Evolutionary conservation across 108 stramenopile genomes (phyloP).

Genomic region (Chaetoceros muelleri): DNA sequence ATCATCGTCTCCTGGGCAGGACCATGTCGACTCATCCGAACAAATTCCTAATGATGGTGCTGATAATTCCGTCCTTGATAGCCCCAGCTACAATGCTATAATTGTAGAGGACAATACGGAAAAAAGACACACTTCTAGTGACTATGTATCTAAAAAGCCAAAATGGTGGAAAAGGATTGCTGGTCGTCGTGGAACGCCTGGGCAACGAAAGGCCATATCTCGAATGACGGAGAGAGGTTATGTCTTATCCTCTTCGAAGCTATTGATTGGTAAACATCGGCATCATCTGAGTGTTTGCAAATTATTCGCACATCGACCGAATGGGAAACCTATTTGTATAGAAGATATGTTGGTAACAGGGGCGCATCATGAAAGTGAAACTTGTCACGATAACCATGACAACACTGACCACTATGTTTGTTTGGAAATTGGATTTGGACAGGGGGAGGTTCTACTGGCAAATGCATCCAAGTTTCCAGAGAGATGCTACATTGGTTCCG

Average conservation of each 20-base stretch:
- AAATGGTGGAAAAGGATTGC: conserved; percentile 54
- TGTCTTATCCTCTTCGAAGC: conserved; percentile 10
- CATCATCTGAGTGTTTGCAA: conserved; percentile 11
- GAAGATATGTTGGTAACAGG: conserved; percentile 8
- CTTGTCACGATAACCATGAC: conserved; percentile 7
- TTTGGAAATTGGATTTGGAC: conserved; percentile 67
- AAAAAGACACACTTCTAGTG: neutral
- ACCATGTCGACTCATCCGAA: too few relatives aligned
- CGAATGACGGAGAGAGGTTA: conserved; percentile 26
- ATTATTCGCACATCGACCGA: neutral
- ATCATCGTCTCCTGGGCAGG: too few relatives aligned
- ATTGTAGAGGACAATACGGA: neutral
- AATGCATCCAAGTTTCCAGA: conserved; percentile 27
- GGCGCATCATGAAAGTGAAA: conserved; percentile 13
- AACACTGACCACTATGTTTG: conserved; percentile 21
- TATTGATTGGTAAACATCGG: conserved; percentile 12
- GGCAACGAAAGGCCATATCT: conserved; percentile 41
- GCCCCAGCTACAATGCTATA: too few relatives aligned
- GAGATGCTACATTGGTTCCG: conserved; percentile 39
- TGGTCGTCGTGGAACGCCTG: conserved; percentile 43
- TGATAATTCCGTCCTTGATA: too few relatives aligned
- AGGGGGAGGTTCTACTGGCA: conserved; percentile 50
- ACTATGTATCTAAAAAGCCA: conserved; percentile 30
- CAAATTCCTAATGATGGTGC: too few relatives aligned
- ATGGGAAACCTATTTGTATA: neutral